Conservation (phyloP, 345 rosid species). For the Eutrema japonicum region DNA sequence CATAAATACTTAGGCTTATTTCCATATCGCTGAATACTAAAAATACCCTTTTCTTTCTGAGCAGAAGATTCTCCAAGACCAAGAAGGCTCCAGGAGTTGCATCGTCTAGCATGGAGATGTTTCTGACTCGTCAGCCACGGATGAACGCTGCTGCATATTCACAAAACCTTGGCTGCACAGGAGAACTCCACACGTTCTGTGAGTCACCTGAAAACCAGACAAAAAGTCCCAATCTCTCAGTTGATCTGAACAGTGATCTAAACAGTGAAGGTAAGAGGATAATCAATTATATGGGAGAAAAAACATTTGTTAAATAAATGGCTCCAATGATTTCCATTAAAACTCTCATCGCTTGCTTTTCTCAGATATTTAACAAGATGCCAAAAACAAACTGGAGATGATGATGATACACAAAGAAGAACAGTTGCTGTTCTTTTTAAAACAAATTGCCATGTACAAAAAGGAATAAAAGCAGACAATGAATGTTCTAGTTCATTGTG, state of each 20-base stretch:
- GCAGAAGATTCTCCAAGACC: slow-evolving; percentile 62
- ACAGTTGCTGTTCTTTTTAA: not conserved
- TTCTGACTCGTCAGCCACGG: slow-evolving; percentile 54
- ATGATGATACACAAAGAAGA: not conserved
- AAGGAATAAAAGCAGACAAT: slow-evolving; percentile 13
- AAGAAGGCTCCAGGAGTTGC: slow-evolving; percentile 60
- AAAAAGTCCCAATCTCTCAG: slow-evolving; percentile 50
- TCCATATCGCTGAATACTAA: not conserved
- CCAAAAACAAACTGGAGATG: slow-evolving; percentile 9
- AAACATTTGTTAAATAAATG: not conserved
- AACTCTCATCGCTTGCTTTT: not conserved
- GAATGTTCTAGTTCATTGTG: slow-evolving; percentile 26
- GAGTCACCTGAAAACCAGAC: slow-evolving; percentile 52
- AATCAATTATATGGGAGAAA: not conserved
- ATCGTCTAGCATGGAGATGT: slow-evolving; percentile 60
- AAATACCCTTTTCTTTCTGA: slow-evolving; percentile 19
- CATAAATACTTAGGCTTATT: not conserved
- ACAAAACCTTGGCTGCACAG: slow-evolving; percentile 47
- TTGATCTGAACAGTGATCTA: slow-evolving; percentile 68
- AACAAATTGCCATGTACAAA: slow-evolving; percentile 19
- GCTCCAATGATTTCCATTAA: not conserved
- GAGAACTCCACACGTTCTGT: slow-evolving; percentile 36
- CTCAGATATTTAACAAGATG: slow-evolving; percentile 34
- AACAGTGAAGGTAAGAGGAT: slow-evolving; percentile 55
- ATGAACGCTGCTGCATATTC: slow-evolving; percentile 53